phyloP scores from a whole-genome alignment of 2,329 filamentous ascomycete genomes.

The Colletotrichum chlorophyti region DNA sequence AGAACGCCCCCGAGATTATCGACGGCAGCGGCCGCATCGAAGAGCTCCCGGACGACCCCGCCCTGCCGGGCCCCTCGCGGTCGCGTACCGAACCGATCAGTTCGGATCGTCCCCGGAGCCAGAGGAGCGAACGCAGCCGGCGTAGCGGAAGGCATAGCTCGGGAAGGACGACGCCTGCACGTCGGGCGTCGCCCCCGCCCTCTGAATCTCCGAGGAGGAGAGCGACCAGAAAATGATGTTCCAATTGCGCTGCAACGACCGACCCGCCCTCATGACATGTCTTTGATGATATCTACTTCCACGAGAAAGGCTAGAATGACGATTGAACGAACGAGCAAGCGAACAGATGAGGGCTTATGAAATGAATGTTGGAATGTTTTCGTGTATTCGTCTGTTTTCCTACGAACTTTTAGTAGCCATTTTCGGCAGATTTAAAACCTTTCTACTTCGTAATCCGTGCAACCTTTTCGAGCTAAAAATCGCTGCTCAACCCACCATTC shows the following conservation, averaged over 20 bases:
- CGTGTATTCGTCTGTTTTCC: background rate
- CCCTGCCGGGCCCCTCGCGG: constrained; percentile 42
- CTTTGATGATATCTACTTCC: no score
- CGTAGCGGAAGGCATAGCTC: constrained; percentile 22
- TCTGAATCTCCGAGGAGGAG: constrained; percentile 11
- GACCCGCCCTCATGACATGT: no score
- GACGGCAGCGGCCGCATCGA: constrained; percentile 51
- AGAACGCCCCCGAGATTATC: constrained; percentile 46
- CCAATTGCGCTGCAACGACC: no score
- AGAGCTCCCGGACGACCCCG: constrained; percentile 57
- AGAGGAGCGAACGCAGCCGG: constrained; percentile 30
- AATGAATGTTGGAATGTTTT: background rate
- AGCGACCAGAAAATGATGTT: constrained; percentile 18
- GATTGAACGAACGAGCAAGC: background rate
- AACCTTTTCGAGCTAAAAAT: no score
- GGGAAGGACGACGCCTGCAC: constrained; percentile 15
- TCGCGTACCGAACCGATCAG: constrained; percentile 23
- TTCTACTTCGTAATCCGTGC: no score
- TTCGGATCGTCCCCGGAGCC: constrained; percentile 13
- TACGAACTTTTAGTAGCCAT: no score
- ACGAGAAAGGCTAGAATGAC: constrained; percentile 1
- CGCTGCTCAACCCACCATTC: no score
- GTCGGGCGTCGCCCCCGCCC: constrained; percentile 1
- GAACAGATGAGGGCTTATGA: background rate
- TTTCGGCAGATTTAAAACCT: no score